Conservation (phyloP, 2,329 filamentous ascomycete species). For the Neurospora crassa region DNA sequence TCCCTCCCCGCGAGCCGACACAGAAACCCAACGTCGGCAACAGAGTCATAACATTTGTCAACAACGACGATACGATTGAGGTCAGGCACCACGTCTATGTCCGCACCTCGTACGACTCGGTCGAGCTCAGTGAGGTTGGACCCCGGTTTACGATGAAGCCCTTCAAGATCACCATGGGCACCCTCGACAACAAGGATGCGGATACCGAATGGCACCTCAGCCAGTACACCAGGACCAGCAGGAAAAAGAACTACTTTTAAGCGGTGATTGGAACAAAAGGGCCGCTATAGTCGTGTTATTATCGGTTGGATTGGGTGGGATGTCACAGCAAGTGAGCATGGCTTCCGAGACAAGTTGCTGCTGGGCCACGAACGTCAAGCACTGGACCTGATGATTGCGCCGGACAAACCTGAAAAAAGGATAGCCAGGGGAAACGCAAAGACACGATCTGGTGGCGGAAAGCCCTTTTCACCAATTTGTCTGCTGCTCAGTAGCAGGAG, state of each 20-base stretch:
- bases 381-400: conserved; percentile 69
- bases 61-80: conserved; percentile 88
- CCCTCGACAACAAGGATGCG: conserved; percentile 86
- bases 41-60: conserved; percentile 87
- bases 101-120: conserved; percentile 78
- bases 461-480: conserved; percentile 95
- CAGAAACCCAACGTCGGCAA: conserved; percentile 73
- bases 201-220: conserved; percentile 96
- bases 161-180: conserved; percentile 87
- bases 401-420: conserved; percentile 57
- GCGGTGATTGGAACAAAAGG: background rate
- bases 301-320: background rate
- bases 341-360: conserved; percentile 70
- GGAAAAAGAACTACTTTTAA: conserved; percentile 93
- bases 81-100: conserved; percentile 88
- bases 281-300: background rate
- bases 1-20: conserved; percentile 74
- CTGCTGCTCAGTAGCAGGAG: conserved; percentile 85
- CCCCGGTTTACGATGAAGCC: conserved; percentile 95
- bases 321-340: conserved; percentile 47
- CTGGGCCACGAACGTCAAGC: conserved; percentile 65
- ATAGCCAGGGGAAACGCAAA: conserved; percentile 72
- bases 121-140: conserved; percentile 82
- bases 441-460: conserved; percentile 90
- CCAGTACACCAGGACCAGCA: conserved; percentile 85